A percentile compares a stretch with the other conserved stretches of the same genome.
Conservation (phyloP, 306 rosid species). For the Lagenaria siceraria region DNA sequence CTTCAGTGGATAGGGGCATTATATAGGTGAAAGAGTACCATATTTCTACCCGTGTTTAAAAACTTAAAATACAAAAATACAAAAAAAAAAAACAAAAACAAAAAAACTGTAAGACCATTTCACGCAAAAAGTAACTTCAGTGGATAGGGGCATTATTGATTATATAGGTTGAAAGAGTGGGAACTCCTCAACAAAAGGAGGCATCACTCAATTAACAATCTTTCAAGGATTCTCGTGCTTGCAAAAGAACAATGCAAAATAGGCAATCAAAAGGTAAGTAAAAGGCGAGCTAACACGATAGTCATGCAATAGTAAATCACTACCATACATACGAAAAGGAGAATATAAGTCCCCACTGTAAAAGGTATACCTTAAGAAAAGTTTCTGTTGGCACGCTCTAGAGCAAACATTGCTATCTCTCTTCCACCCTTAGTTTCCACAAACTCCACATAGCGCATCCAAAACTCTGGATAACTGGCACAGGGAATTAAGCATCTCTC, state of each 20-base stretch:
- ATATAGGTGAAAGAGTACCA: too few relatives aligned
- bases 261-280: not conserved
- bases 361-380: constrained; percentile 48
- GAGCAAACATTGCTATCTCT: constrained; percentile 74
- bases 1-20: not conserved
- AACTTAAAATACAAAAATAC: too few relatives aligned
- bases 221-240: not conserved
- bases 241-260: not conserved
- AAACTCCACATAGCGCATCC: constrained; percentile 89
- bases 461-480: constrained; percentile 82
- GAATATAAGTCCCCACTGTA: not conserved
- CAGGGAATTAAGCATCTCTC: constrained; percentile 91
- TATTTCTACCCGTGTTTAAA: too few relatives aligned
- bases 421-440: constrained; percentile 89
- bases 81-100: too few relatives aligned
- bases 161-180: not conserved
- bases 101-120: too few relatives aligned
- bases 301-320: not conserved
- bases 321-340: not conserved
- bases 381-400: constrained; percentile 70
- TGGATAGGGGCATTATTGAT: too few relatives aligned
- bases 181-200: not conserved
- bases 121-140: too few relatives aligned
- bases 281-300: not conserved
- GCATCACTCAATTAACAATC: not conserved